Percentiles rank a stretch among this genome's conserved stretches.
phyloP scores from a whole-genome alignment of 768 basidiomycete genomes.

The Leccinum aurantiacum region DNA sequence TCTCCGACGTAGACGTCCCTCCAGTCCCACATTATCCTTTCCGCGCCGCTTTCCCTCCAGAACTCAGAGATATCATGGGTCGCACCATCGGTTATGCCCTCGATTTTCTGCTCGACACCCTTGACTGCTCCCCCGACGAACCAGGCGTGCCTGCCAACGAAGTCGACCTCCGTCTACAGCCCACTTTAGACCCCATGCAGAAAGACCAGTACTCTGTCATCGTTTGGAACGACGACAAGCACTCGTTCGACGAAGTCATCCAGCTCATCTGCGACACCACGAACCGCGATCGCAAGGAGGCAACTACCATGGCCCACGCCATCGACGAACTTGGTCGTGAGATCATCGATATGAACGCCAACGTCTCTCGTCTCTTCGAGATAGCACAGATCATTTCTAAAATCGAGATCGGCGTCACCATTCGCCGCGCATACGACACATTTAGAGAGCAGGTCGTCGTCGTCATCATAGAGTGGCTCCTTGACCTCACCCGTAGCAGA shows the following conservation, averaged over 20 bases:
- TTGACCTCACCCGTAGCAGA: conserved; percentile 74
- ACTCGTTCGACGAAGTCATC: conserved; percentile 87
- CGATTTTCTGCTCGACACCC: conserved; percentile 80
- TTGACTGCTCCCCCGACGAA: conserved; percentile 82
- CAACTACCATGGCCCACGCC: conserved; percentile 50
- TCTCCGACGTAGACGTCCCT: conserved; percentile 51
- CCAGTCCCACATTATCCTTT: conserved; percentile 60
- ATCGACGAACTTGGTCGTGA: conserved; percentile 83
- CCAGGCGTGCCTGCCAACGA: conserved; percentile 64
- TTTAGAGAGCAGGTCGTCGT: conserved; percentile 84
- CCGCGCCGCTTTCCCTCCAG: conserved; percentile 55
- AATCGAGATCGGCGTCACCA: conserved; percentile 89
- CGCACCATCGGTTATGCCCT: conserved; percentile 74
- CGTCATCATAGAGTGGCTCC: conserved; percentile 83
- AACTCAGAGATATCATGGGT: conserved; percentile 72
- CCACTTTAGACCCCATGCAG: conserved; percentile 75
- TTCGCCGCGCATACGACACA: conserved; percentile 83
- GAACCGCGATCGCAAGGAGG: conserved; percentile 54
- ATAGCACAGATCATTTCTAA: conserved; percentile 77
- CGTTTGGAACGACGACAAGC: conserved; percentile 97
- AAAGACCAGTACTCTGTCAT: conserved; percentile 80
- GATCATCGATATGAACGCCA: conserved; percentile 72
- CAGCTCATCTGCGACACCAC: conserved; percentile 62
- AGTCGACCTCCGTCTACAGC: conserved; percentile 68
- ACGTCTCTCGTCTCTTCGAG: conserved; percentile 58